Evolutionary conservation across 805 yeast species (phyloP).

Genomic region (Kazachstania bromeliacearum): DNA sequence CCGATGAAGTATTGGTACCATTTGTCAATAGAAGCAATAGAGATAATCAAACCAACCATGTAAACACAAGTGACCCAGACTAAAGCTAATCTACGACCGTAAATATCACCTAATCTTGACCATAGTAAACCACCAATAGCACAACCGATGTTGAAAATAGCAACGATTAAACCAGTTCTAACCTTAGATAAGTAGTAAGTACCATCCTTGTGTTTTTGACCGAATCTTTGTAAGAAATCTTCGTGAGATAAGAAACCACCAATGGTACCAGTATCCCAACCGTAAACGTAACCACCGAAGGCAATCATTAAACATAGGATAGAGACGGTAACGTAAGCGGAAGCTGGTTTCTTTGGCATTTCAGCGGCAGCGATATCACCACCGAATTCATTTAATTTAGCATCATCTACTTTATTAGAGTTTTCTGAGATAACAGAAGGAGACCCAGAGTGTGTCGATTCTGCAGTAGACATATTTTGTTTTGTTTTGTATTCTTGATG

Average conservation of each 20-base stretch:
- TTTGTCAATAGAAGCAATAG: constrained; percentile 41
- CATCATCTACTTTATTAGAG: constrained; percentile 4
- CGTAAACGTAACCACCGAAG: constrained; percentile 43
- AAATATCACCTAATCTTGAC: constrained; percentile 50
- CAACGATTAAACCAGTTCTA: constrained; percentile 47
- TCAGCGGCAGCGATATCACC: constrained; percentile 2
- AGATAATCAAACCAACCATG: constrained; percentile 58
- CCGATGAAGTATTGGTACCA: constrained; percentile 72
- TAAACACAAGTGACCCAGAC: constrained; percentile 41
- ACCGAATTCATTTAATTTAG: constrained; percentile 1
- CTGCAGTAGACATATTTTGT: too few species aligned
- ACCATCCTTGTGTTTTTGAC: constrained; percentile 37
- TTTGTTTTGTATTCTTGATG: too few species aligned
- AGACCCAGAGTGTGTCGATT: background rate
- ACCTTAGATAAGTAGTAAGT: constrained; percentile 39
- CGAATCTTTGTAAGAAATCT: constrained; percentile 50
- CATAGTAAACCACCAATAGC: constrained; percentile 61
- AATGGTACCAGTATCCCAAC: constrained; percentile 78
- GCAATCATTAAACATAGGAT: constrained; percentile 27
- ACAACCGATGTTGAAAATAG: constrained; percentile 65
- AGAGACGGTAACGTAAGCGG: constrained; percentile 28
- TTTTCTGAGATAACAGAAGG: constrained; percentile 3
- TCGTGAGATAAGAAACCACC: constrained; percentile 55
- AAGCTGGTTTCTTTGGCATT: constrained; percentile 28
- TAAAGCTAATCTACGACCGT: constrained; percentile 54